Evolutionary conservation across 257 asterid genomes (phyloP).

Genomic region (Gardenia jasminoides): DNA sequence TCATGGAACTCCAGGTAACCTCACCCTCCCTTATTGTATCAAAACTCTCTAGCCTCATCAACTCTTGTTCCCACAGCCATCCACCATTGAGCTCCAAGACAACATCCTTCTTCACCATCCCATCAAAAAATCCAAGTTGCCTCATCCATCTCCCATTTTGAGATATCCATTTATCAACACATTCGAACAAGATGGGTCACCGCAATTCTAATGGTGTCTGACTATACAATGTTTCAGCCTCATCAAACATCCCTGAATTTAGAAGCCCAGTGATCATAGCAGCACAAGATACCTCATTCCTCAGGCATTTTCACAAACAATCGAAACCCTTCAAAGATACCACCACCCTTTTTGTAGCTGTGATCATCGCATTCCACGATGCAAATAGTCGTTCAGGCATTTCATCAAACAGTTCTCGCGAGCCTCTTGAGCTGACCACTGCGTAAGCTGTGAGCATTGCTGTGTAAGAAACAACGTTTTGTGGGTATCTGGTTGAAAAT

Average conservation of each 20-base stretch:
- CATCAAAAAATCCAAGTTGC: constrained; percentile 54
- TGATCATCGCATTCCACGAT: constrained; percentile 88
- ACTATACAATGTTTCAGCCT: constrained; percentile 54
- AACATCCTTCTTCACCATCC: constrained; percentile 57
- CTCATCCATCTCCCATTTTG: constrained; percentile 51
- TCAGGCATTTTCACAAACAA: constrained; percentile 63
- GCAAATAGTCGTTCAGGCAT: constrained; percentile 65
- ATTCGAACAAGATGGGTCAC: constrained; percentile 77
- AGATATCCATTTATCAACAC: constrained; percentile 66
- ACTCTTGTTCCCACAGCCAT: constrained; percentile 65
- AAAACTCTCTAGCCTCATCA: constrained; percentile 54
- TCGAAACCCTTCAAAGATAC: constrained; percentile 44
- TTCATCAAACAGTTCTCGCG: constrained; percentile 60
- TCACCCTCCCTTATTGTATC: constrained; percentile 49
- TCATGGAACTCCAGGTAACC: constrained; percentile 85
- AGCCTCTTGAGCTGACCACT: constrained; percentile 46
- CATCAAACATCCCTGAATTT: constrained; percentile 45
- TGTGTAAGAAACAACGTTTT: constrained; percentile 64
- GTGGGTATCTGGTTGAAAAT: constrained; percentile 53
- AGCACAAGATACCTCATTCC: constrained; percentile 61
- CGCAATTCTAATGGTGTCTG: constrained; percentile 41
- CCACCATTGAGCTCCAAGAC: constrained; percentile 91
- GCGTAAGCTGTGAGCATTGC: constrained; percentile 76
- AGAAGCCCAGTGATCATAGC: constrained; percentile 68
- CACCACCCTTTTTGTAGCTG: constrained; percentile 45